Base-by-base conservation (phyloP, 2,329 filamentous ascomycete species). In the Microdochium trichocladiopsis region DNA sequence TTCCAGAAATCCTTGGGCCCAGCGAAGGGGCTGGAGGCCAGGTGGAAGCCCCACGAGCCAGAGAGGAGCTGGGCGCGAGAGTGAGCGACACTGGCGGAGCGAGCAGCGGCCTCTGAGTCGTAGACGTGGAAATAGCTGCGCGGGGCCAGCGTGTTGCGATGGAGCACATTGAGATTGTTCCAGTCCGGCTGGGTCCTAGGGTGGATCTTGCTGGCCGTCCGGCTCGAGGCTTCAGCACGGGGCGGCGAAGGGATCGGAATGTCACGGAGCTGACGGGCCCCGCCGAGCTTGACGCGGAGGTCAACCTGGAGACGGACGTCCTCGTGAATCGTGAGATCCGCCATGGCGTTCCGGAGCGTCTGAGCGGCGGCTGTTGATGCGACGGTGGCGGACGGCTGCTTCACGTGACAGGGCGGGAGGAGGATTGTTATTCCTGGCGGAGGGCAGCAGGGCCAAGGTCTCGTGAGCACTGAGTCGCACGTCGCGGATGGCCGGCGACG, bases 131-230 rank as follows among this genome's bases (percentile, higher is more conserved):
- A 85, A 57, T 79, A 71, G 49, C 78, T 76, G 52, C 82, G 74
- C 4, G 80, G 76, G 9, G 77, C 69, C 5, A 86, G 69, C 1
- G 78, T 81, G 57, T 83, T 83, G 56, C 75, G 77, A 61, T 84
- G 83, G 16, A 86, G 70, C 25, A 86, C 70, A 3, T 72, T 61
- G 52, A 83, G 72, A 58, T 86, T 86, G 63, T 74, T 80, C 80
- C 81, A 86, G 61, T 86, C 81, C 1, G 80, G 80, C 41, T 45
- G 41, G 21, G 41, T 22, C 16, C 21, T 45, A 10, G 41, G 41
- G 41, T 45, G 41, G 41, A 22, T 18, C 41, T 45, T 45, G 41
- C 5, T 45, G 41, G 21, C 21, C n/a, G 41, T 16, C 21, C n/a
- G 21, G 41, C 41, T 16, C 41, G 10, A 5, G 22, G n/a, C 16